Base-by-base conservation (phyloP, 441 rosid species). In the Arabidopsis hybrid region DNA sequence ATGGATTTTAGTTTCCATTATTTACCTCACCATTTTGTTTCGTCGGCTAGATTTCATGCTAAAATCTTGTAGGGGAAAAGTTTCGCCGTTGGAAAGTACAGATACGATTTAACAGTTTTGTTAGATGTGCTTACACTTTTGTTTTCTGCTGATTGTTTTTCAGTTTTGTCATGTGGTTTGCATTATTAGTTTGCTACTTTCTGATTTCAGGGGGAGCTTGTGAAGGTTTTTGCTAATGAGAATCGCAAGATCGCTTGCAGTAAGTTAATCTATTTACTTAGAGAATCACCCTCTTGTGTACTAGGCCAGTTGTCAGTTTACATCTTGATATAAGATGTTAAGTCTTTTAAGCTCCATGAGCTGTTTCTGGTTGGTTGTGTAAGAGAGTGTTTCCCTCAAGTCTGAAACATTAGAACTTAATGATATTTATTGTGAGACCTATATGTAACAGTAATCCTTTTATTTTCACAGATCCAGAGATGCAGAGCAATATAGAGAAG, bases 211-310 rank as follows among this genome's bases (percentile, higher is more conserved):
- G 99, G 99, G 81, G 93, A 89, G 84, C 91, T 91, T 82, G 96
- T 90, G 76, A 91, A 62, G 89, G 99, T 96, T 73, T 96, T 90
- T 81, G 97, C 98, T 74, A 93, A 96, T 74, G 98, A 91, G 32
- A 85, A 89, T 76, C 85, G 83, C 80, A 96, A 89, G 90, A 93
- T 96, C 65, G 77, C 82, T 4, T 86, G 92, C 78, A 89, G 99
- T 96, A 79, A 82, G 98, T 81, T 67, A 67, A 49, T 74, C n/a
- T 45, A 42, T 46, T 17, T 52, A 63, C 67, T 68, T 58, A 34
- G 31, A 66, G 13, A 43, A n/a, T 43, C 18, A 43, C 8, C 3
- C 18, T 26, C 36, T 61, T 42, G 51, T 7, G 5, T 42, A 42
- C 38, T 43, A 13, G 26, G 52, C 21, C 17, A 42, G 21, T 46